Evolutionary conservation across 83 land plant species (phyloP), one percentile per base, ranked within the genome.

Genomic region (Thuja plicata): DNA sequence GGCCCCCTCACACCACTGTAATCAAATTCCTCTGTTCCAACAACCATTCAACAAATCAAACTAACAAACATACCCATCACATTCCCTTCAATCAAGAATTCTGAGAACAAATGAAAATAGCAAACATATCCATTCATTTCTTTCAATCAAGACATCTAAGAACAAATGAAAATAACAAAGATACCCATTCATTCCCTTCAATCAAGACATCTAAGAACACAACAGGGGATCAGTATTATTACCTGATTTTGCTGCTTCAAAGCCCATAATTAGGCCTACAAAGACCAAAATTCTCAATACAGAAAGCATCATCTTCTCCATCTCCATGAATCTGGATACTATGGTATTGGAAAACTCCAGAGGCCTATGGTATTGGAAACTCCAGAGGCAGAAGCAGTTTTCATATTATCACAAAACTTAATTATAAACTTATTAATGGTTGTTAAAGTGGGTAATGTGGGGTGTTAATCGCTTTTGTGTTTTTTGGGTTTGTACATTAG

Each of bases 1-100:
- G 91, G 89, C 16, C 91, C 91, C 16, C 48, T 66, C 46, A 86
- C 87, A 82, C 71, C 89, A 5, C 32, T 57, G 89, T 90, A 90
- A 19, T 62, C 71, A 34, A 90, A 90, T 48, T 90, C 89, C 73
- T 70, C 90, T 74, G 77, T 3, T 74, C n/a, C 38, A 11, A 5
- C 35, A 34, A 34, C 3, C 78, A 74, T 74, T 74, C n/a, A 37
- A 74, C 34, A 30, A 10, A 32, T 74, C 0, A 74, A 34, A 66
- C 13, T 13, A 50, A 11, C 24, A 57, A 17, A 57, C 24, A 57
- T 57, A 17, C 66, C 66, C 19, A 57, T 19, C 15, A 24, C 66
- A 19, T 57, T 57, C 66, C 19, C 54, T 62, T 62, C 70, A 62
- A 62, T 62, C 27, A 32, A 32, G 37, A 30, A 74, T 74, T 10